Evolutionary conservation across 441 rosid species (phyloP).

Genomic region (Syzygium syzygioides): DNA sequence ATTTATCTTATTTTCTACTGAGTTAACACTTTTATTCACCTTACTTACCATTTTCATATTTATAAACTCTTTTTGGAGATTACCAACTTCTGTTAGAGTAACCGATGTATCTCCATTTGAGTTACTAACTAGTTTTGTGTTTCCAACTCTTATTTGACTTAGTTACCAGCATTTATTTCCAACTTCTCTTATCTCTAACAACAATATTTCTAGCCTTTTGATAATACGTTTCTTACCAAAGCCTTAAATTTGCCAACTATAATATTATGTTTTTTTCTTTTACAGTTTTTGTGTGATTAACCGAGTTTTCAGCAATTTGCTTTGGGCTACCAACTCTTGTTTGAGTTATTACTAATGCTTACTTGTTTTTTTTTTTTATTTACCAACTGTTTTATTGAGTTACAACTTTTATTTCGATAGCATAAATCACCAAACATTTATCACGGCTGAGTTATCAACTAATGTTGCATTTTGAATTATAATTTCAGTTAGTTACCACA

Average conservation of each 20-base stretch:
- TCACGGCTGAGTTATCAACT: neutral
- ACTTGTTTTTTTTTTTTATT: neutral
- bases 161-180: neutral
- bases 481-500: neutral
- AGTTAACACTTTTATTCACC: neutral
- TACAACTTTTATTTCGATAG: neutral
- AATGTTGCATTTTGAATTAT: neutral
- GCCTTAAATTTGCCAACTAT: neutral
- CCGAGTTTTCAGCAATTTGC: neutral
- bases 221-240: neutral
- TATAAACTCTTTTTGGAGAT: neutral
- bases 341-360: neutral
- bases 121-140: neutral
- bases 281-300: neutral
- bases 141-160: neutral
- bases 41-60: neutral
- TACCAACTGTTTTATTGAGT: neutral
- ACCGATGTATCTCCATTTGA: neutral
- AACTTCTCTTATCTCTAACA: neutral
- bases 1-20: neutral
- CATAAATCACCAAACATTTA: neutral
- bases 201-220: neutral
- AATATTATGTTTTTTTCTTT: neutral
- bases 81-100: neutral
- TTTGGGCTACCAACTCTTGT: neutral